Conservation (phyloP, 441 rosid genomes). For the Adansonia rubrostipa region DNA sequence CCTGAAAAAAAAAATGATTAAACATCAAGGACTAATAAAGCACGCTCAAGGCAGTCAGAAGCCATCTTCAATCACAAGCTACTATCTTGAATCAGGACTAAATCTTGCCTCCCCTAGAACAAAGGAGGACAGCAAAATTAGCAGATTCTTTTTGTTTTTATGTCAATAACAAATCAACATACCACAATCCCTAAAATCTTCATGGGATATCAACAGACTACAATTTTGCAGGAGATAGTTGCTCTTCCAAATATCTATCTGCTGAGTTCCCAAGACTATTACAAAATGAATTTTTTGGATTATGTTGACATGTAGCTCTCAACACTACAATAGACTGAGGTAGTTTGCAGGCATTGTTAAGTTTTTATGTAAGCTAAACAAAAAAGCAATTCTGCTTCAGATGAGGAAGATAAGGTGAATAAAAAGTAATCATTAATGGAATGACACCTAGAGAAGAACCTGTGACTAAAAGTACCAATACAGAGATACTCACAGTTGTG, state of each 20-base stretch:
- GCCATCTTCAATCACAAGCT: slow-evolving; percentile 16
- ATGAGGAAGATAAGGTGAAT: slow-evolving; percentile 13
- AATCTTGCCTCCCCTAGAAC: slow-evolving; percentile 9
- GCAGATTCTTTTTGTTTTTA: background rate
- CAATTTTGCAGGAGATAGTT: slow-evolving; percentile 7
- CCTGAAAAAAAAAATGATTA: slow-evolving; percentile 48
- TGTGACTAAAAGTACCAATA: slow-evolving; percentile 2
- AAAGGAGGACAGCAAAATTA: background rate
- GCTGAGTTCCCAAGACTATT: background rate
- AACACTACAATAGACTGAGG: background rate
- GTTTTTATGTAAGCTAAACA: background rate
- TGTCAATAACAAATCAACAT: slow-evolving; percentile 1
- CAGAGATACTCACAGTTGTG: slow-evolving; percentile 70
- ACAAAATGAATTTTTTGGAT: slow-evolving; percentile 20
- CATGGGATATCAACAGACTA: slow-evolving; percentile 8
- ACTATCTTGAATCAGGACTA: slow-evolving; percentile 3
- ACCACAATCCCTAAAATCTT: background rate
- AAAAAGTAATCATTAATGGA: slow-evolving; percentile 10
- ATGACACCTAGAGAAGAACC: slow-evolving; percentile 7
- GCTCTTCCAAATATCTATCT: slow-evolving; percentile 9
- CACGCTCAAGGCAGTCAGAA: background rate
- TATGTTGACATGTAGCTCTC: background rate
- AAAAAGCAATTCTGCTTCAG: slow-evolving; percentile 6
- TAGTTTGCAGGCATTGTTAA: background rate
- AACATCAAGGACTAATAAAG: slow-evolving; percentile 28